These are phyloP conservation scores for Bromus sterilis DNA, from an alignment of 176 grass and related monocot species.

Conservation along the genomic window DNA sequence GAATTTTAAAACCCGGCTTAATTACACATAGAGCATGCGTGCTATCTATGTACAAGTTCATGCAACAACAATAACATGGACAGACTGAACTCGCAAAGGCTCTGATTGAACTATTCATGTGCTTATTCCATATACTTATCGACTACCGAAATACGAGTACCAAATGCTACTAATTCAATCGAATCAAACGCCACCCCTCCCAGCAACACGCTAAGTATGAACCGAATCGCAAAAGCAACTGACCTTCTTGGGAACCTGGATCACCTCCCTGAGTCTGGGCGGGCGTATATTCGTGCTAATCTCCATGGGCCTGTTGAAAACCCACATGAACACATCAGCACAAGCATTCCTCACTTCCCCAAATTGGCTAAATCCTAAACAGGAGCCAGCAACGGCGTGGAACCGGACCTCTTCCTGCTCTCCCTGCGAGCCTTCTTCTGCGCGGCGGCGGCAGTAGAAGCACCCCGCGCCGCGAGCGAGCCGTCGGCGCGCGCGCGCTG, in stretches of 20 bases:
- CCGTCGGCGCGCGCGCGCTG: conserved; percentile 72
- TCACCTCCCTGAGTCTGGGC: conserved; percentile 61
- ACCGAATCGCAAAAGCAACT: background rate
- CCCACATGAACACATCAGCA: background rate
- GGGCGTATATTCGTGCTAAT: conserved; percentile 72
- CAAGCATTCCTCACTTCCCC: too few relatives aligned
- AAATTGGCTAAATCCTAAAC: background rate
- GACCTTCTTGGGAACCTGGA: conserved; percentile 89
- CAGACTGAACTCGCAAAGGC: background rate
- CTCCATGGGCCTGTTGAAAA: conserved; percentile 74
- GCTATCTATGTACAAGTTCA: background rate
- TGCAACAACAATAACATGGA: background rate
- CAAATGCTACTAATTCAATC: background rate
- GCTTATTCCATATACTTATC: background rate
- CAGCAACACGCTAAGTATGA: background rate
- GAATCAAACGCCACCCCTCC: background rate
- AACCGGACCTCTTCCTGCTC: conserved; percentile 75
- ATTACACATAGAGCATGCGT: background rate
- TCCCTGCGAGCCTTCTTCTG: conserved; percentile 52
- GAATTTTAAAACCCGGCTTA: background rate
- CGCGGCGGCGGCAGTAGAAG: background rate
- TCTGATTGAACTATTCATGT: background rate
- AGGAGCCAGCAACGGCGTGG: background rate
- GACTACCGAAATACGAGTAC: background rate
- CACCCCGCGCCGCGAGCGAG: conserved; percentile 23